A percentile compares a stretch with the other conserved stretches of the same genome.
Evolutionary conservation across 768 basidiomycete genomes (phyloP).

Genomic region (Termitomyces sp.): DNA sequence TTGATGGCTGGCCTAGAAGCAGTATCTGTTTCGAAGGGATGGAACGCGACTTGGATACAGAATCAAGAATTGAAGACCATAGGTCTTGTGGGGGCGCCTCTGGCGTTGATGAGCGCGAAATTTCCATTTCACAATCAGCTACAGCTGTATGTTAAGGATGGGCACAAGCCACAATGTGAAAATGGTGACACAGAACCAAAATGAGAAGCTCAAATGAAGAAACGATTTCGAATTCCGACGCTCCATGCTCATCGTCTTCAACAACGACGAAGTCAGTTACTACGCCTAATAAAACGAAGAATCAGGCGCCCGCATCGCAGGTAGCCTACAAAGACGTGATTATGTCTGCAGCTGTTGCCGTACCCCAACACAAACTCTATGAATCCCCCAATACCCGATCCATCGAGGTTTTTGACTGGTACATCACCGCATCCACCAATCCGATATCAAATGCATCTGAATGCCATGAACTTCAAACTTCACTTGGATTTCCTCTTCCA

Average conservation of each 20-base stretch:
- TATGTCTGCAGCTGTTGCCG: conserved; percentile 36
- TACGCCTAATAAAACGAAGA: neutral
- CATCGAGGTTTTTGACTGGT: conserved; percentile 66
- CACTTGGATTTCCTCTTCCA: conserved; percentile 74
- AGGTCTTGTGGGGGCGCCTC: conserved; percentile 74
- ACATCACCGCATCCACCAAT: conserved; percentile 62
- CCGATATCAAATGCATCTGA: conserved; percentile 78
- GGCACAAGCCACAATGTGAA: neutral
- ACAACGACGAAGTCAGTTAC: conserved; percentile 1
- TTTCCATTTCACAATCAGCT: conserved; percentile 25
- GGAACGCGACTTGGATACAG: conserved; percentile 73
- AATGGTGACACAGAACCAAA: neutral
- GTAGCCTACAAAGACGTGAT: conserved; percentile 14
- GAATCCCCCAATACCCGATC: conserved; percentile 66
- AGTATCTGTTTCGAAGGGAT: conserved; percentile 86
- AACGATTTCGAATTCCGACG: conserved; percentile 15
- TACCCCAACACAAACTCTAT: conserved; percentile 60
- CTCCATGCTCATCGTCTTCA: conserved; percentile 4
- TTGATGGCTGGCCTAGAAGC: conserved; percentile 71
- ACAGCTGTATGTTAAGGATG: neutral
- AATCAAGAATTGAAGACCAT: conserved; percentile 91
- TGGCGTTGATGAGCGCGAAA: conserved; percentile 61
- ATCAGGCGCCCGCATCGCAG: neutral
- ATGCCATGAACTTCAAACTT: conserved; percentile 60
- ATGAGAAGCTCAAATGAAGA: neutral